Evolutionary conservation across 2,329 filamentous ascomycete species (phyloP).

Genomic region (Xylariaceae sp.): DNA sequence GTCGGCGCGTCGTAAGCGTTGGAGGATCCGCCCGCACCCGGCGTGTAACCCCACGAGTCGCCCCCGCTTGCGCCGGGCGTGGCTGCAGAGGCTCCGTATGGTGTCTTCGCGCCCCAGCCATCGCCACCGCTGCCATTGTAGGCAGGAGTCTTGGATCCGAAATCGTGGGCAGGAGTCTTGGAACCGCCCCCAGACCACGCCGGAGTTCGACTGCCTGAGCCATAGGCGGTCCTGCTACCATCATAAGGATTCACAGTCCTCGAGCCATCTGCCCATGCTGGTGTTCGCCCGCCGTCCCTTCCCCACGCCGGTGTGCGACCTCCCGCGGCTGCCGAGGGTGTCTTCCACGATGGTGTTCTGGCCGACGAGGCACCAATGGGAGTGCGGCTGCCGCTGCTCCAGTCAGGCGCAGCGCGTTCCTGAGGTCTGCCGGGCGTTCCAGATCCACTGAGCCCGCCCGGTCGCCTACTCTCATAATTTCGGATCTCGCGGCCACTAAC

Average conservation of each 20-base stretch:
- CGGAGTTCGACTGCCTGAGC: conserved; percentile 64
- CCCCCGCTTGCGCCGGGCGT: conserved; percentile 53
- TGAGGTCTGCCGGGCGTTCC: conserved; percentile 43
- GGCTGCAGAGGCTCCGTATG: conserved; percentile 58
- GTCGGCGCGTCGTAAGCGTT: conserved; percentile 65
- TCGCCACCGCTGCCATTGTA: conserved; percentile 49
- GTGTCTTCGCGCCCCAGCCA: conserved; percentile 71
- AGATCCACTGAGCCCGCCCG: conserved; percentile 38
- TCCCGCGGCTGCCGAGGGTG: conserved; percentile 50
- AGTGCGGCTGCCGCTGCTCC: conserved; percentile 63
- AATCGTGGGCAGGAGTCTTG: conserved; percentile 64
- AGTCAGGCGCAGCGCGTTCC: conserved; percentile 44
- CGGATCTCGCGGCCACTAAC: conserved; percentile 74
- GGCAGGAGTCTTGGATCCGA: conserved; percentile 65
- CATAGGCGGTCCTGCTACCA: conserved; percentile 72
- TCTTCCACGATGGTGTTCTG: conserved; percentile 72
- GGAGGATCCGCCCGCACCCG: conserved; percentile 41
- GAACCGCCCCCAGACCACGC: conserved; percentile 69
- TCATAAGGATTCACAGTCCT: conserved; percentile 66
- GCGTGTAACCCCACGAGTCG: conserved; percentile 57
- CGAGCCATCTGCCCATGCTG: conserved; percentile 65
- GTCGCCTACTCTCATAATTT: conserved; percentile 49
- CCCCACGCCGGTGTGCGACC: conserved; percentile 61
- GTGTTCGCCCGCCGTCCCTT: conserved; percentile 56
- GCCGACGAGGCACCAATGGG: conserved; percentile 59